Conservation (phyloP, 192 early-diverging fungal species). For the Backusella psychrophila region DNA sequence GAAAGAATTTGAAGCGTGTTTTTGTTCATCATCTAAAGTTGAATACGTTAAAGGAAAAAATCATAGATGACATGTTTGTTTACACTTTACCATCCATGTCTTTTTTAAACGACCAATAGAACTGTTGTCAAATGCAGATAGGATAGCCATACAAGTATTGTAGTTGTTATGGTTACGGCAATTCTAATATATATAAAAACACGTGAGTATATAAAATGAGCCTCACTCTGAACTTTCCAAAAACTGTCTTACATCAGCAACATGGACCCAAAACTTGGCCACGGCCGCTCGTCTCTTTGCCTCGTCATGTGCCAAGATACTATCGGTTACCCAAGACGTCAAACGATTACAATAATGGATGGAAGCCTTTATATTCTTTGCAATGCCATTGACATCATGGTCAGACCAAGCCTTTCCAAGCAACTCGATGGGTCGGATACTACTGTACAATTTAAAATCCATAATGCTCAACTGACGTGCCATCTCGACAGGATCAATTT, state of each 20-base stretch:
- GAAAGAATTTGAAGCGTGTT: slow-evolving; percentile 45
- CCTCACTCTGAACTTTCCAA: background rate
- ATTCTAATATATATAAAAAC: slow-evolving; percentile 37
- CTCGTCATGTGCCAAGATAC: slow-evolving; percentile 80
- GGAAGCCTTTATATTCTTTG: slow-evolving; percentile 85
- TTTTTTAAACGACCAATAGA: slow-evolving; percentile 85
- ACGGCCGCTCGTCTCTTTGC: slow-evolving; percentile 70
- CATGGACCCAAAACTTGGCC: slow-evolving; percentile 80
- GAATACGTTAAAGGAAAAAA: background rate
- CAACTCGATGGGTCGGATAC: slow-evolving; percentile 86
- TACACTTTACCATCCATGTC: slow-evolving; percentile 73
- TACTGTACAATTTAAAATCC: slow-evolving; percentile 75
- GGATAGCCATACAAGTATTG: slow-evolving; percentile 86
- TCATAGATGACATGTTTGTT: background rate
- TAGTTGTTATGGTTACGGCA: slow-evolving; percentile 91
- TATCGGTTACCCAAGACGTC: slow-evolving; percentile 86
- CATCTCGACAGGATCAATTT: slow-evolving; percentile 88
- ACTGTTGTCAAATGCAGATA: slow-evolving; percentile 85
- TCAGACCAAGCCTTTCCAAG: slow-evolving; percentile 86
- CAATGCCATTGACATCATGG: slow-evolving; percentile 51
- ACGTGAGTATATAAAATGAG: background rate
- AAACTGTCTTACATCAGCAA: slow-evolving; percentile 59
- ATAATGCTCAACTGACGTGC: slow-evolving; percentile 93
- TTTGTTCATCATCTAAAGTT: slow-evolving; percentile 37
- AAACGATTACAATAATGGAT: slow-evolving; percentile 79